Evolutionary conservation across 2,329 filamentous ascomycete species (phyloP), one percentile per base, ranked within the genome.

Genomic region (Stemphylium beticola): DNA sequence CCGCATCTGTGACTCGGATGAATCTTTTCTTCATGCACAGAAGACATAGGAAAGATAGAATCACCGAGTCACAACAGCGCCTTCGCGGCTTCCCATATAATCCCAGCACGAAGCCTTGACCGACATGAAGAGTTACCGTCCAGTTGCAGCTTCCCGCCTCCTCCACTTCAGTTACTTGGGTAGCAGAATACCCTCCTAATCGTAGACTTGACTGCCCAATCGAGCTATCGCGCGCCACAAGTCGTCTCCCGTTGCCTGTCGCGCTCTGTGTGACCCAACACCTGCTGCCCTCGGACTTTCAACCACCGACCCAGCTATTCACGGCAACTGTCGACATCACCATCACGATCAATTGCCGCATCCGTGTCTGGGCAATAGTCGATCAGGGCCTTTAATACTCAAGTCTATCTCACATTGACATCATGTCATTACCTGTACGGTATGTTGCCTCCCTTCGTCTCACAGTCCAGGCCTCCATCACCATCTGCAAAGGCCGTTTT

Each of bases 371-470:
- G 22, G 22, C 22, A 7, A 7, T 24, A 7, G 6, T 7, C 22
- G 8, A 24, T 24, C 8, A n/a, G 22, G 8, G 6, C 8, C 22
- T 7, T 2, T 24, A 5, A 2, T 24, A 7, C 22, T 7, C 22
- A 24, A 7, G 22, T 31, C 3, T 22, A 10, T 32, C 29, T n/a
- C 12, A 12, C 14, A 15, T 20, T 24, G 40, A 29, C 52, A 56
- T n/a, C n/a, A 69, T 69, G 68, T 68, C 66, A 47, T 63, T 70
- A 14, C 64, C 67, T 14, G 58, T 67, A 37, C 62, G 61, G 67
- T 71, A 64, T 45, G 68, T 69, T 33, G 15, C 31, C 31, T 37
- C 47, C 50, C 43, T 24, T 46, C 46, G 22, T 49, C 33, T 32
- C 43, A 3, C 4, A 31, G n/a, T 12, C 26, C n/a, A 29, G 32